Conservation (phyloP, 1,139 yeast species). For the Taphrina flavorubra region DNA sequence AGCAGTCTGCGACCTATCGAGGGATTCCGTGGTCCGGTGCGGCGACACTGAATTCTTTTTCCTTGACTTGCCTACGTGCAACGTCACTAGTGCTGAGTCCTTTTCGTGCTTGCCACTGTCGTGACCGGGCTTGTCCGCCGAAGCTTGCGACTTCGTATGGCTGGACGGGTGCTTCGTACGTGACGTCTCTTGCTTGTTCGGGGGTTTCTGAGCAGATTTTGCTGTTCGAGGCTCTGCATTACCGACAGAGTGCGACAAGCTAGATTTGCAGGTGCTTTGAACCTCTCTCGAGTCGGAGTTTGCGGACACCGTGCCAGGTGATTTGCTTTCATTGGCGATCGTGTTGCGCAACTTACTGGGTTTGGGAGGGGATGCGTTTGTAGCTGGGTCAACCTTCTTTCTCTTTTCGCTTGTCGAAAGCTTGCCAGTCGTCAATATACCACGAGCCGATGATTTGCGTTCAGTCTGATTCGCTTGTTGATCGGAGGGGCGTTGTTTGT, state of each 20-base stretch:
- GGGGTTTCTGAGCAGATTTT: not conserved
- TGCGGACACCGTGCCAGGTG: not conserved
- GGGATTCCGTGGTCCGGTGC: not conserved
- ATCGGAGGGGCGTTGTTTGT: not conserved
- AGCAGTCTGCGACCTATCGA: slow-evolving; percentile 22
- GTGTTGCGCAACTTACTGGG: slow-evolving; percentile 10
- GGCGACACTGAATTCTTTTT: not conserved
- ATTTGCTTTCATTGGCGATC: not conserved
- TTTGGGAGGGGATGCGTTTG: slow-evolving; percentile 4
- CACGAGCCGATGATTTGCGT: slow-evolving; percentile 15
- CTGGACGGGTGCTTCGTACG: not conserved
- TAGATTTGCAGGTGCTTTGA: not conserved
- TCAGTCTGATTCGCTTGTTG: not conserved
- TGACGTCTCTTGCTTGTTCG: not conserved
- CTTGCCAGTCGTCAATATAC: slow-evolving; percentile 27
- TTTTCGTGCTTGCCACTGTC: not conserved
- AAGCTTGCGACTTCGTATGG: slow-evolving; percentile 6
- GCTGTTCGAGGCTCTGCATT: not conserved
- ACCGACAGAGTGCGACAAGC: not conserved
- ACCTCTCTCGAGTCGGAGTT: not conserved
- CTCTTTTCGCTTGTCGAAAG: not conserved
- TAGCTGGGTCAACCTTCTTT: slow-evolving; percentile 1
- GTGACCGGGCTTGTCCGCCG: not conserved
- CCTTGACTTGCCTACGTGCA: not conserved
- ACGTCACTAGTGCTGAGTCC: not conserved